Percentiles rank a stretch among this genome's conserved stretches.
These are phyloP conservation scores for Fraxinus nigra DNA, from an alignment of 305 asterid species.

Conservation along the genomic window DNA sequence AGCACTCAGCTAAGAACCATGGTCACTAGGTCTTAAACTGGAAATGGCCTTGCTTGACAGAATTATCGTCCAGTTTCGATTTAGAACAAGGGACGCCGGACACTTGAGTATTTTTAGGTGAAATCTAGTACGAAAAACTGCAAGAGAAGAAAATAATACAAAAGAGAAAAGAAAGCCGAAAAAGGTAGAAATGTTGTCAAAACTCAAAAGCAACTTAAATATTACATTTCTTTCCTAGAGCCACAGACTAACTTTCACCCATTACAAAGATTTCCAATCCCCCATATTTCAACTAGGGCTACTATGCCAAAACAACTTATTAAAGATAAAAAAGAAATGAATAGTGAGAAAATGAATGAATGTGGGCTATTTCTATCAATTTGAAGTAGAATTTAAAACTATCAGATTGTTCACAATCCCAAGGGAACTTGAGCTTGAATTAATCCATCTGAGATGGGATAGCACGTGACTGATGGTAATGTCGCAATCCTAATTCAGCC, in stretches of 20 bases:
- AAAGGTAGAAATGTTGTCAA: not conserved
- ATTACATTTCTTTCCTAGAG: not conserved
- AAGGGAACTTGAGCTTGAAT: not conserved
- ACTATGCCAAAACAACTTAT: not conserved
- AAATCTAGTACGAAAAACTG: not conserved
- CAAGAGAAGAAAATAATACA: not conserved
- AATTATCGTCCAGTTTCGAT: not conserved
- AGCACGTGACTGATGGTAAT: not conserved
- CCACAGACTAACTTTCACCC: not conserved
- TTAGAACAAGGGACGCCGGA: not conserved
- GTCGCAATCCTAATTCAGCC: not conserved
- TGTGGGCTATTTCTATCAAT: not conserved
- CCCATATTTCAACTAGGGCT: not conserved
- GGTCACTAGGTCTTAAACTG: not conserved
- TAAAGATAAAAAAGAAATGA: not conserved
- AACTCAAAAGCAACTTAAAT: not conserved
- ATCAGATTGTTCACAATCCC: not conserved
- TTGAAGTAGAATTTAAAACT: not conserved
- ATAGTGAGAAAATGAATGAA: not conserved
- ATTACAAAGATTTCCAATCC: not conserved
- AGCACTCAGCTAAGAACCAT: not conserved
- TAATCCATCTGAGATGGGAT: not conserved
- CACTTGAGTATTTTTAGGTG: not conserved
- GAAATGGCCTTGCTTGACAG: not conserved
- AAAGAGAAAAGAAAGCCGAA: not conserved